Evolutionary conservation across 2,329 filamentous ascomycete species (phyloP), one percentile per base, ranked within the genome.

Genomic region (Penicillium sp.): DNA sequence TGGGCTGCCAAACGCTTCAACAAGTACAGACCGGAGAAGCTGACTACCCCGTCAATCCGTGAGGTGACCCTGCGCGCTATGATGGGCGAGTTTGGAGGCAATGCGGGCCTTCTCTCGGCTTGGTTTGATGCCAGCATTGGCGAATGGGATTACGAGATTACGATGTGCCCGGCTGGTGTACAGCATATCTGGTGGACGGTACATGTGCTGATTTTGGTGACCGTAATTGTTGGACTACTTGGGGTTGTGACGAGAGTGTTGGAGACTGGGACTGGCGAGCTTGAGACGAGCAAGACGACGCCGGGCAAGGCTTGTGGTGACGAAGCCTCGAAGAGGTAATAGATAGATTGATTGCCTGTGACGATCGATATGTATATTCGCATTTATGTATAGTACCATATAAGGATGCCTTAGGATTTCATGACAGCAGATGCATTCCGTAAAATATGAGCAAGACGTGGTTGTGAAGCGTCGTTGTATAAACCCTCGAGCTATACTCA

Each of bases 51-150:
- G 64, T 88, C 24, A 72, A 82, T 97, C 6, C 84, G 94, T 30
- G 95, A 99, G 78, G 88, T 98, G 66, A 99, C 95, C 0, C 91
- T 99, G 2, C 88, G 93, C 62, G 97, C 92, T 77, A 98, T 99
- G 93, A 99, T 99, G 95, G 95, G 95, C 59, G 91, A 91, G 60
- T 99, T 91, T 77, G 89, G 88, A n/a, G 95, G 95, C 22, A 95
- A 97, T 74, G 92, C 93, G 0, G 95, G 93, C 0, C 82, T 99
- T 45, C 79, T 99, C 44, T 95, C 91, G 64, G 85, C 91, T 0
- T 99, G 94, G 94, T 98, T 94, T 73, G 92, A 98, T 75, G 77
- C 85, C 59, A 81, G 84, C 2, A 63, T 68, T 2, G 70, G 68
- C 82, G 87, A 91, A 75, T 99, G 95, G 95, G 84, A 84, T 66